Percentiles rank a stretch among this genome's conserved stretches.
Conservation (phyloP, 75 land plant genomes). For the Sequoia sempervirens region DNA sequence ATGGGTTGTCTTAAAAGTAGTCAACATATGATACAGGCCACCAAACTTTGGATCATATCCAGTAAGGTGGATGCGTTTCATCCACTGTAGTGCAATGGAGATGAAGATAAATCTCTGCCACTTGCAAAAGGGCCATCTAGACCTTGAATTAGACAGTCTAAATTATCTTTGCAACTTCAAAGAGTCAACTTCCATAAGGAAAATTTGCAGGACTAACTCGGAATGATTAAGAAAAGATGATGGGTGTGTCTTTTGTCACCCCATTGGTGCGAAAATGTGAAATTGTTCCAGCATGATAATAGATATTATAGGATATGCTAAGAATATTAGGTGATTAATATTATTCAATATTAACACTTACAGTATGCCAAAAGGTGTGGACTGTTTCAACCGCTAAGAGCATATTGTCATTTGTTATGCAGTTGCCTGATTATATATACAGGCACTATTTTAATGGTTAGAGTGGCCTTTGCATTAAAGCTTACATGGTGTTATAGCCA, state of each 20-base stretch:
- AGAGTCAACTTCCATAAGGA: not conserved
- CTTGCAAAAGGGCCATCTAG: not conserved
- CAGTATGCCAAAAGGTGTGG: too few relatives aligned
- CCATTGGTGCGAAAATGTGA: not conserved
- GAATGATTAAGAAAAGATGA: not conserved
- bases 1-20: not conserved
- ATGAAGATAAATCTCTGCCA: not conserved
- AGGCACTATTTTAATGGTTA: too few relatives aligned
- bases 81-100: not conserved
- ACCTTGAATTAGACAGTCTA: not conserved
- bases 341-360: too few relatives aligned
- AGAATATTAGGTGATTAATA: too few relatives aligned
- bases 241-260: not conserved
- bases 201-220: not conserved
- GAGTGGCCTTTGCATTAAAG: too few relatives aligned
- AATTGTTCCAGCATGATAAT: not conserved
- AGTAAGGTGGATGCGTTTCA: not conserved
- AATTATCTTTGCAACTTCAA: not conserved
- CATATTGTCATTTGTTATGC: too few relatives aligned
- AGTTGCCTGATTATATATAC: too few relatives aligned
- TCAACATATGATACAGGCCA: not conserved
- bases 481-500: too few relatives aligned
- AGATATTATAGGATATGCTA: too few relatives aligned
- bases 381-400: too few relatives aligned
- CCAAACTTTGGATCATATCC: not conserved